A percentile compares a stretch with the other conserved stretches of the same genome.
These are phyloP conservation scores for Dinochytrium kinnereticum DNA, from an alignment of 371 early-diverging fungal genomes.

Conservation along the genomic window DNA sequence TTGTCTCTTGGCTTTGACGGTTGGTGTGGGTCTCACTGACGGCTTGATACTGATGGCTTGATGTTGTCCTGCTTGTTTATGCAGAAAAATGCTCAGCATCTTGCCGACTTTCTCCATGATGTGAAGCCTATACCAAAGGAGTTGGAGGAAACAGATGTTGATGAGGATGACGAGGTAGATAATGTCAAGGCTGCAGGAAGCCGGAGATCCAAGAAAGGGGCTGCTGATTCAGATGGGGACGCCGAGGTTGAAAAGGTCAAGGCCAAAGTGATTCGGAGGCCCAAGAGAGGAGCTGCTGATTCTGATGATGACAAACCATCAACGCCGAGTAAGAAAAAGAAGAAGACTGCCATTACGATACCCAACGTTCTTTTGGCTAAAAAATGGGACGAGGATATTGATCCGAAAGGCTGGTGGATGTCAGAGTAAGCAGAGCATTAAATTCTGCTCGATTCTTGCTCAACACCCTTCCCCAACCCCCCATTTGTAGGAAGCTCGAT, in stretches of 20 bases:
- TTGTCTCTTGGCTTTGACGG: no score
- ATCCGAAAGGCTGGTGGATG: slow-evolving; percentile 52
- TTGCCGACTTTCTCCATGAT: slow-evolving; percentile 21
- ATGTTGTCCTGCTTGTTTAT: neutral
- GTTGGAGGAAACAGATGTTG: slow-evolving; percentile 7
- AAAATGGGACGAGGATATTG: slow-evolving; percentile 25
- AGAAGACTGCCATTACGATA: slow-evolving; percentile 11
- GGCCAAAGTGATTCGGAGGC: no score
- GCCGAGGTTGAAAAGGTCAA: neutral
- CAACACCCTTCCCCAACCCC: no score
- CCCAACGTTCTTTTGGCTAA: slow-evolving; percentile 29
- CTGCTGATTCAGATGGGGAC: neutral
- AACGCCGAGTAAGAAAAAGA: slow-evolving; percentile 16
- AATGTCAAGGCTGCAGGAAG: neutral
- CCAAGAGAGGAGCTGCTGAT: slow-evolving; percentile 2
- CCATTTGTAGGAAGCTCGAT: slow-evolving; percentile 52
- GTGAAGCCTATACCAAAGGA: no score
- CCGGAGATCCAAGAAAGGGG: neutral
- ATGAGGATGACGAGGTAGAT: neutral
- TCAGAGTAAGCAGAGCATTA: slow-evolving; percentile 38
- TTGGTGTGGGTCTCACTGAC: no score
- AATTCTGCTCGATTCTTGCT: no score
- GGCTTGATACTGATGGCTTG: no score
- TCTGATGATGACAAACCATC: slow-evolving; percentile 25
- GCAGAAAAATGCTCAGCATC: slow-evolving; percentile 28